Percentiles rank a stretch among this genome's conserved stretches.
Evolutionary conservation across 129 eudicot genomes (phyloP).

Genomic region (Tanacetum coccineum): DNA sequence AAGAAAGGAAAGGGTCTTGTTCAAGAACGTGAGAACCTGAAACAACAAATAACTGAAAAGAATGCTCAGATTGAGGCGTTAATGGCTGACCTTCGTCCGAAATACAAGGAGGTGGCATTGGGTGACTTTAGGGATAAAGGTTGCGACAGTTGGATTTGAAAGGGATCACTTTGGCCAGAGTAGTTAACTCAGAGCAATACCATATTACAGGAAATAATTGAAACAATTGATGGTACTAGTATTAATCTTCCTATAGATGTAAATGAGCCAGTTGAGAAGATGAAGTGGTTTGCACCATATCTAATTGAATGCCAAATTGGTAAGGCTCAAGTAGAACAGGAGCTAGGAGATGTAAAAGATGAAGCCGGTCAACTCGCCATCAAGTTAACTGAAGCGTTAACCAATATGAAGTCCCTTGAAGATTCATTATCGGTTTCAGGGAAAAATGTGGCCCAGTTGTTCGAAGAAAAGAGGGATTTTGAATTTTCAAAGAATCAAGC

Average conservation of each 20-base stretch:
- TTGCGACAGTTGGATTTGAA: conserved; percentile 51
- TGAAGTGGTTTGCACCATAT: conserved; percentile 57
- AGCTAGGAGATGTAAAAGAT: conserved; percentile 45
- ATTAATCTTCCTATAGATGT: conserved; percentile 41
- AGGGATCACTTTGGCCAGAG: conserved; percentile 61
- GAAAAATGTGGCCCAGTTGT: conserved; percentile 38
- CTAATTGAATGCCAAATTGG: conserved; percentile 51
- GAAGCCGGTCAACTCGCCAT: conserved; percentile 41
- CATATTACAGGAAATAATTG: conserved; percentile 47
- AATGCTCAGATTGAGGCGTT: conserved; percentile 64
- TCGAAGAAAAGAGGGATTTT: conserved; percentile 59
- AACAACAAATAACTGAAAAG: conserved; percentile 65
- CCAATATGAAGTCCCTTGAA: conserved; percentile 45
- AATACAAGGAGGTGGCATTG: conserved; percentile 32
- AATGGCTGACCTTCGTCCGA: too few relatives aligned
- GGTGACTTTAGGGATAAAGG: conserved; percentile 49
- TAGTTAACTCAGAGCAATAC: conserved; percentile 59
- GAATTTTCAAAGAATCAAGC: conserved; percentile 42
- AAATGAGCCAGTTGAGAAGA: conserved; percentile 68
- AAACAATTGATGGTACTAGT: conserved; percentile 50
- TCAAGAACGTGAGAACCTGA: conserved; percentile 86
- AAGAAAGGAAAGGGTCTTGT: conserved; percentile 96
- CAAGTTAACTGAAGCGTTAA: conserved; percentile 46
- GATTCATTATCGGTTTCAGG: conserved; percentile 53
- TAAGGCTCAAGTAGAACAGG: conserved; percentile 48